Percentiles rank a stretch among this genome's conserved stretches.
These are phyloP conservation scores for Schizothecium vesticola DNA, from an alignment of 495 filamentous ascomycete genomes.

Conservation along the genomic window DNA sequence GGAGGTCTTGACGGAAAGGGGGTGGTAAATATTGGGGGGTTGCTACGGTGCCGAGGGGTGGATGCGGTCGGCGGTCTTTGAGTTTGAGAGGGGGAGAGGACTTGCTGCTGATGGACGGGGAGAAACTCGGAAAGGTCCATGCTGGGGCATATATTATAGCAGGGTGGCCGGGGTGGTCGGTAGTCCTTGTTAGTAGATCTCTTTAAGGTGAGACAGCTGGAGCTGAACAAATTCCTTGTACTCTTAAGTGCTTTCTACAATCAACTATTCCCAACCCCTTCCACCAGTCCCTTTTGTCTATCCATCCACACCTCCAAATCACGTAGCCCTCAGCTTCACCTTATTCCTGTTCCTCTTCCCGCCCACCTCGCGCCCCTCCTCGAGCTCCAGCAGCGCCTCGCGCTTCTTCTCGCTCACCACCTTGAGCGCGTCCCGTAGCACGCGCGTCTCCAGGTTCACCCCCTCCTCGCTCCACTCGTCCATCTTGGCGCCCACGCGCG, in stretches of 20 bases:
- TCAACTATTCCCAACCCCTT: background rate
- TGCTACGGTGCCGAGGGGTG: background rate
- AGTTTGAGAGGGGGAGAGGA: too few relatives aligned
- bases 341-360: constrained; percentile 65
- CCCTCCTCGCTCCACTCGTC: constrained; percentile 78
- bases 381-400: constrained; percentile 81
- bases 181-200: too few relatives aligned
- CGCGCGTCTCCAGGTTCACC: constrained; percentile 82
- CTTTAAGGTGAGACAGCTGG: background rate
- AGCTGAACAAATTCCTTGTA: background rate
- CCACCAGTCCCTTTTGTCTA: background rate
- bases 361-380: constrained; percentile 81
- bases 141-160: too few relatives aligned
- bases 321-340: constrained; percentile 38
- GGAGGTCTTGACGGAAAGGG: background rate
- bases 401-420: constrained; percentile 87
- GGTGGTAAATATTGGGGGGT: background rate
- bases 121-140: background rate
- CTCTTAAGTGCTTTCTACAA: background rate
- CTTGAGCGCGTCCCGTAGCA: constrained; percentile 78
- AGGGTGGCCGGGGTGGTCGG: too few relatives aligned
- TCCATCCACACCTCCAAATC: background rate
- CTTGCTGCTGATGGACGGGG: background rate
- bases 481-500: constrained; percentile 73
- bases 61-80: background rate